Percentiles rank a stretch among this genome's conserved stretches.
These are phyloP conservation scores for Pythium sukuiense DNA, from an alignment of 352 stramenopile genomes.

Conservation along the genomic window DNA sequence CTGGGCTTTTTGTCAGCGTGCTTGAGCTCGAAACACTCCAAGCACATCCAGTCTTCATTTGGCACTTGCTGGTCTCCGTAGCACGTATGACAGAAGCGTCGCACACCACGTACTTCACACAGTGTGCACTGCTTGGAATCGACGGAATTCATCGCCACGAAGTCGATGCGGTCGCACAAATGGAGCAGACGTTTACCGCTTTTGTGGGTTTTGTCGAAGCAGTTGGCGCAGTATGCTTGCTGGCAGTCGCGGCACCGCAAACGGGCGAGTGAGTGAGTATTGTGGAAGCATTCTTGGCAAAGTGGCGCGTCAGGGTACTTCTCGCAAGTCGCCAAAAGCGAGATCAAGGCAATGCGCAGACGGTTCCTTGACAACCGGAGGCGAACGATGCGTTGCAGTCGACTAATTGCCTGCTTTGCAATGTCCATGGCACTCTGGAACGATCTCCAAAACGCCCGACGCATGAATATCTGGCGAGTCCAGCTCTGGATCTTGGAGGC, in stretches of 20 bases:
- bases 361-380: slow-evolving; percentile 13
- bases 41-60: slow-evolving; percentile 4
- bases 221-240: slow-evolving; percentile 30
- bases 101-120: slow-evolving; percentile 30
- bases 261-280: slow-evolving; percentile 21
- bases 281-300: slow-evolving; percentile 35
- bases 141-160: slow-evolving; percentile 24
- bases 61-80: not conserved
- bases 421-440: slow-evolving; percentile 21
- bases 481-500: slow-evolving; percentile 33
- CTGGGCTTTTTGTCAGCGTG: slow-evolving; percentile 13
- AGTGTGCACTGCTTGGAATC: slow-evolving; percentile 22
- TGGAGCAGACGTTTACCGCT: slow-evolving; percentile 40
- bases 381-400: slow-evolving; percentile 22
- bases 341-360: slow-evolving; percentile 11
- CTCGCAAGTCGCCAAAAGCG: slow-evolving; percentile 21
- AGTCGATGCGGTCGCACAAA: slow-evolving; percentile 35
- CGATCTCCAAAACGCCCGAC: slow-evolving; percentile 27
- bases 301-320: slow-evolving; percentile 37
- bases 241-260: slow-evolving; percentile 36
- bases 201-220: slow-evolving; percentile 29
- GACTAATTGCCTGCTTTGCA: slow-evolving; percentile 2
- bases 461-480: slow-evolving; percentile 14
- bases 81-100: slow-evolving; percentile 28
- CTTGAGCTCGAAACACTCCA: slow-evolving; percentile 32